Conservation (phyloP, 148 eudicot species). For the Vaccinium vitisidaea region DNA sequence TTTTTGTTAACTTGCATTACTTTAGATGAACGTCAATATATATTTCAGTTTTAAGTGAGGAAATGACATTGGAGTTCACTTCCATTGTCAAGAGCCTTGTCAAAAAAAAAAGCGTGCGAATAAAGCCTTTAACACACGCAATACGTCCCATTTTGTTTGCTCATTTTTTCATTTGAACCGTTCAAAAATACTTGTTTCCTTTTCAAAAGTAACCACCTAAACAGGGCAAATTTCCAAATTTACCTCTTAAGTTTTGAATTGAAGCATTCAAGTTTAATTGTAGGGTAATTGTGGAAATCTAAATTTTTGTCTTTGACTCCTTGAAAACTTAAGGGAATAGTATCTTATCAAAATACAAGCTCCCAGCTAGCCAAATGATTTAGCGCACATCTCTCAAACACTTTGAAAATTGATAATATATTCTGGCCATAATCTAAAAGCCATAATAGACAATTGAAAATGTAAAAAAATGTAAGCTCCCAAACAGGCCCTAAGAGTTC, state of each 20-base stretch:
- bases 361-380: no score
- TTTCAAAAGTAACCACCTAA: background rate
- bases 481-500: no score
- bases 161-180: background rate
- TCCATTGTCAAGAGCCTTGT: background rate
- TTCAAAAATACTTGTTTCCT: background rate
- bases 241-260: background rate
- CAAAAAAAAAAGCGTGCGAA: background rate
- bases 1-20: background rate
- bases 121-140: no score
- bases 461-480: no score
- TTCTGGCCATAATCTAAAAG: no score
- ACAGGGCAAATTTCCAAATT: background rate
- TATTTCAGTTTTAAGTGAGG: background rate
- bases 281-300: background rate
- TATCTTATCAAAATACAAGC: no score
- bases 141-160: no score
- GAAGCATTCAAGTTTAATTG: background rate
- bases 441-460: no score
- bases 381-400: no score
- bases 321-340: no score
- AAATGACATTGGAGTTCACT: background rate
- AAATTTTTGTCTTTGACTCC: background rate
- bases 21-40: background rate
- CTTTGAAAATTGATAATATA: no score